Base-by-base conservation (phyloP, 2,329 filamentous ascomycete species). In the Incumbomyces lentus region DNA sequence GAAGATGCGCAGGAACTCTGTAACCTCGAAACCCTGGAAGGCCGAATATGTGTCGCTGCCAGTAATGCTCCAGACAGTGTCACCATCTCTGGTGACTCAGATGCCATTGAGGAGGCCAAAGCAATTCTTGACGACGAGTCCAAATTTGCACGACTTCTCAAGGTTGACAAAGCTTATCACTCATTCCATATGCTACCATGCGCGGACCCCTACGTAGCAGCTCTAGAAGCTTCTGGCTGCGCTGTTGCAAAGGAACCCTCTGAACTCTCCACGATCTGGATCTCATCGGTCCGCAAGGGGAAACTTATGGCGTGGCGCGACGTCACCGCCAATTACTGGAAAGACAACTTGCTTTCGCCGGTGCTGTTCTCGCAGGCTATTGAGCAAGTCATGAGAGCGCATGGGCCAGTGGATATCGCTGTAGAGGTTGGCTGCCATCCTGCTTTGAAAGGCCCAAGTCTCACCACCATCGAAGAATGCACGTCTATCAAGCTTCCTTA, bases 351-450 rank as follows among this genome's bases (percentile, higher is more conserved):
- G 59, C 58, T 51, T 55, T 6, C 37, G 45, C n/a, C 61, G 60
- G 40, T 32, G 59, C 43, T 54, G 51, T 11, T 58, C 53, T 1
- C 48, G 53, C 10, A 39, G 13, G 38, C 18, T 37, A n/a, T 59
- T 56, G 29, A 6, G 19, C 19, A 62, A 52, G 55, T n/a, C n/a
- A n/a, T n/a, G n/a, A n/a, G n/a, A n/a, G 14, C n/a, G 19, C 37
- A 31, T 19, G 37, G 35, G 1, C 31, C 34, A 18, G 31, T 44
- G 4, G 29, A 12, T 3, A 33, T 34, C 3, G 36, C 58, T 1
- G 10, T 66, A 2, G 64, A 66, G 50, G 46, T 68, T 34, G 66
- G 66, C 2, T 65, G 65, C 12, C 64, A 67, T 41, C 46, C 50
- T 1, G 60, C 64, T n/a, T n/a, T n/a, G n/a, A n/a, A n/a, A n/a